These are phyloP conservation scores for Alternaria panax DNA, from an alignment of 2,329 filamentous ascomycete genomes.

Conservation along the genomic window DNA sequence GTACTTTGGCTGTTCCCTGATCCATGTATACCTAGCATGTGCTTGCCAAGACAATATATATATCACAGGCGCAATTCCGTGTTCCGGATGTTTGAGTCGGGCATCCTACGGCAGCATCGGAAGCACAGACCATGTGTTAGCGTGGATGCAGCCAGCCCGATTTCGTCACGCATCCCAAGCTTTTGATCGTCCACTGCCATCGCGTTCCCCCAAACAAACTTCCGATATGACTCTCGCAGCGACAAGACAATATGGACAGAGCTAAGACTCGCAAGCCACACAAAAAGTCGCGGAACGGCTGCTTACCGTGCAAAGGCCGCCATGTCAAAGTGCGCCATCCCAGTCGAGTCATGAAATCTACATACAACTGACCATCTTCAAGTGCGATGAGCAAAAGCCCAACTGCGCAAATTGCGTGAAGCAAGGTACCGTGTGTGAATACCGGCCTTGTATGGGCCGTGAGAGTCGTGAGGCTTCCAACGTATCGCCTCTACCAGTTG, in stretches of 20 bases:
- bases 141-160: neutral
- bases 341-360: neutral
- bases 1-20: neutral
- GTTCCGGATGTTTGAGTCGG: neutral
- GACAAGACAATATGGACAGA: slow-evolving; percentile 30
- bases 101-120: neutral
- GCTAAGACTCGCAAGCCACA: slow-evolving; percentile 39
- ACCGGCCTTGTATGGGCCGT: slow-evolving; percentile 24
- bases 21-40: neutral
- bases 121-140: slow-evolving; percentile 9
- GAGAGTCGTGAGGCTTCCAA: slow-evolving; percentile 28
- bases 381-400: slow-evolving; percentile 45
- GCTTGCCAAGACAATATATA: neutral
- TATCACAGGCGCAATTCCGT: neutral
- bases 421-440: slow-evolving; percentile 41
- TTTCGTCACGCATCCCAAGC: slow-evolving; percentile 12
- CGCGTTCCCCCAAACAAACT: slow-evolving; percentile 4
- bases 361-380: slow-evolving; percentile 15
- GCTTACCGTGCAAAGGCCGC: slow-evolving; percentile 38
- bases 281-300: slow-evolving; percentile 41
- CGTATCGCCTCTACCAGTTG: slow-evolving; percentile 23
- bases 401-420: slow-evolving; percentile 43
- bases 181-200: slow-evolving; percentile 12
- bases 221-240: slow-evolving; percentile 4
- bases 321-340: slow-evolving; percentile 38